Evolutionary conservation across 805 yeast species (phyloP).

Genomic region (Starmerella sp.): DNA sequence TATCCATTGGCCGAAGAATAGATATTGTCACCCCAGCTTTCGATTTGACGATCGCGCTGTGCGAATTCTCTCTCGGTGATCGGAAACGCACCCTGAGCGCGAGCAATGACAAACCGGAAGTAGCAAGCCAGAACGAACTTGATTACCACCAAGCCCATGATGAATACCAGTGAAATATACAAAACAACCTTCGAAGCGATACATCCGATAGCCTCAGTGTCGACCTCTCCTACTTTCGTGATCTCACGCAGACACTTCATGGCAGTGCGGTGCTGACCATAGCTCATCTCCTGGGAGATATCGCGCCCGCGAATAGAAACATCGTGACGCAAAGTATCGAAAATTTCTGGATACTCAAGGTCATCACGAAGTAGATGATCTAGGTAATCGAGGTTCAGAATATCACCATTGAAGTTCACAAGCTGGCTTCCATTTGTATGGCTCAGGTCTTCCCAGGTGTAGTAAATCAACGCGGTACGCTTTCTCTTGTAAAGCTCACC

Average conservation of each 20-base stretch:
- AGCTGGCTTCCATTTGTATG: constrained; percentile 57
- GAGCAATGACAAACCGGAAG: constrained; percentile 73
- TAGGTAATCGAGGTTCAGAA: constrained; percentile 66
- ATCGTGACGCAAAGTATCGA: constrained; percentile 50
- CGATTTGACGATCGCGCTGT: constrained; percentile 56
- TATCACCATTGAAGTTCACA: constrained; percentile 81
- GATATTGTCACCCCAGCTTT: constrained; percentile 73
- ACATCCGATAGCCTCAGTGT: constrained; percentile 85
- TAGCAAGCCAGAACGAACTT: constrained; percentile 82
- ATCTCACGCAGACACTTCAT: constrained; percentile 81
- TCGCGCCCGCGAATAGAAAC: constrained; percentile 61
- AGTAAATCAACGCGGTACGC: constrained; percentile 66
- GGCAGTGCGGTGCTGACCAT: constrained; percentile 52
- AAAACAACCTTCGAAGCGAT: constrained; percentile 80
- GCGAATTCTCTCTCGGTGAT: constrained; percentile 48
- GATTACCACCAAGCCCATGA: constrained; percentile 61
- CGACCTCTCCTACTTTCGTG: constrained; percentile 78
- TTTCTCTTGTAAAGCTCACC: constrained; percentile 49
- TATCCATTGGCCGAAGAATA: constrained; percentile 27
- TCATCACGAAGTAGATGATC: constrained; percentile 65
- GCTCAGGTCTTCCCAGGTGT: constrained; percentile 75
- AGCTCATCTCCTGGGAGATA: constrained; percentile 59
- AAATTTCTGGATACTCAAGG: constrained; percentile 59
- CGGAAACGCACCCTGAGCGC: constrained; percentile 66
- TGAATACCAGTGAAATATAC: constrained; percentile 69